phyloP scores from a whole-genome alignment of 2,329 filamentous ascomycete genomes.

The Talaromyces amestolkiae region DNA sequence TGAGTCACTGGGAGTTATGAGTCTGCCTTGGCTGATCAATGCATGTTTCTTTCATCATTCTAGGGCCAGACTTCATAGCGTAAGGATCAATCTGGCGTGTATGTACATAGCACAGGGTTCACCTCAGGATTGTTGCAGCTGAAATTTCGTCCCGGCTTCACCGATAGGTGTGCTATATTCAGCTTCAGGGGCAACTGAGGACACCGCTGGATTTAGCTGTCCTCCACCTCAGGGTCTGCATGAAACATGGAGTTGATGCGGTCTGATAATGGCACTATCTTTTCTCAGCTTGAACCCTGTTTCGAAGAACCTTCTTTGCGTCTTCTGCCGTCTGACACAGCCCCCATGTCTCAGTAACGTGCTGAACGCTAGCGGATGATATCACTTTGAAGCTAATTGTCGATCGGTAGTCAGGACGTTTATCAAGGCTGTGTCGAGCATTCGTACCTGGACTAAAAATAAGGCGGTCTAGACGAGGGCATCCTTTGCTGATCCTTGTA shows the following conservation, averaged over 20 bases:
- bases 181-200: slow-evolving; percentile 60
- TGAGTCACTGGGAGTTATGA: slow-evolving; percentile 48
- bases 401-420: slow-evolving; percentile 58
- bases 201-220: slow-evolving; percentile 9
- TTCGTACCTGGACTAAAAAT: slow-evolving; percentile 65
- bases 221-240: slow-evolving; percentile 18
- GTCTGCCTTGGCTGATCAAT: slow-evolving; percentile 26
- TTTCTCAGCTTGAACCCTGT: slow-evolving; percentile 84
- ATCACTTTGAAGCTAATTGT: neutral
- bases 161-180: slow-evolving; percentile 65
- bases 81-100: neutral
- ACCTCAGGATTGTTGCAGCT: neutral
- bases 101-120: neutral
- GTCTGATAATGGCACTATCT: slow-evolving; percentile 67
- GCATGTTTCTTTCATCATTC: neutral
- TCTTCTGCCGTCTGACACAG: slow-evolving; percentile 21
- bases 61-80: neutral
- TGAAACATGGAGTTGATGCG: slow-evolving; percentile 23
- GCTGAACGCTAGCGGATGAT: slow-evolving; percentile 77
- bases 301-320: slow-evolving; percentile 54
- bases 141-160: neutral
- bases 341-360: slow-evolving; percentile 45
- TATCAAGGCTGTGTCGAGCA: slow-evolving; percentile 38
- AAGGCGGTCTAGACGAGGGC: slow-evolving; percentile 17
- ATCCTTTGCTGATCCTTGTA: neutral